phyloP scores from a whole-genome alignment of 2,329 filamentous ascomycete genomes.

The Huntiella omanensis region DNA sequence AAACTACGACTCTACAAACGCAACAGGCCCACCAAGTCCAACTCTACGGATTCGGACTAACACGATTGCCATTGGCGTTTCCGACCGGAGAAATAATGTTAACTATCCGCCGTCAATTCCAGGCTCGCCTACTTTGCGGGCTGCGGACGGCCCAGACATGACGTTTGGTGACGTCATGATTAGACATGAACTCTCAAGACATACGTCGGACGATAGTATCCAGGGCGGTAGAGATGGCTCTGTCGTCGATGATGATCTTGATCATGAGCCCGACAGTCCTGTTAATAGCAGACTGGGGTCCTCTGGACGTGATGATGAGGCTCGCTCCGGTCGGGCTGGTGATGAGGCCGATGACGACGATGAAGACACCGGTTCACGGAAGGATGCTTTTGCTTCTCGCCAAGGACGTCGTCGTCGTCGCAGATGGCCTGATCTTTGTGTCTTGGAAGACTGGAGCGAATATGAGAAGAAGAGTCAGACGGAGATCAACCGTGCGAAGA shows the following conservation, averaged over 20 bases:
- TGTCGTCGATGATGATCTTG: constrained; percentile 71
- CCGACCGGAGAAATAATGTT: constrained; percentile 31
- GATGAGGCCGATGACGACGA: constrained; percentile 45
- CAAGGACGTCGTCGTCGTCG: constrained; percentile 32
- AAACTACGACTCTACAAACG: constrained; percentile 23
- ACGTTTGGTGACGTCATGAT: constrained; percentile 54
- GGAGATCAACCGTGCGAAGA: constrained; percentile 69
- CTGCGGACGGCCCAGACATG: constrained; percentile 31
- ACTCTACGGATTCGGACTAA: constrained; percentile 21
- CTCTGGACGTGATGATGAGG: constrained; percentile 27
- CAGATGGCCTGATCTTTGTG: constrained; percentile 67
- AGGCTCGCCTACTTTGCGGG: constrained; percentile 36
- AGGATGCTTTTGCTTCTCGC: constrained; percentile 2
- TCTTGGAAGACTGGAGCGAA: constrained; percentile 74
- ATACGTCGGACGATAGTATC: constrained; percentile 9
- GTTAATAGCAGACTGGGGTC: constrained; percentile 3
- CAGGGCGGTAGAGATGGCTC: constrained; percentile 16
- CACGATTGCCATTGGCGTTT: not conserved
- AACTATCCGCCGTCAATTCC: constrained; percentile 53
- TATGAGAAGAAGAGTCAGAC: constrained; percentile 79
- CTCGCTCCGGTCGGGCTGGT: constrained; percentile 17
- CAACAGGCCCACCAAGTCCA: constrained; percentile 28
- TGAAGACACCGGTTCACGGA: constrained; percentile 14
- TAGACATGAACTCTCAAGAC: constrained; percentile 33
- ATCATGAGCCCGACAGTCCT: constrained; percentile 40